phyloP scores from a whole-genome alignment of 2,329 filamentous ascomycete species.

The Xylariales sp. region DNA sequence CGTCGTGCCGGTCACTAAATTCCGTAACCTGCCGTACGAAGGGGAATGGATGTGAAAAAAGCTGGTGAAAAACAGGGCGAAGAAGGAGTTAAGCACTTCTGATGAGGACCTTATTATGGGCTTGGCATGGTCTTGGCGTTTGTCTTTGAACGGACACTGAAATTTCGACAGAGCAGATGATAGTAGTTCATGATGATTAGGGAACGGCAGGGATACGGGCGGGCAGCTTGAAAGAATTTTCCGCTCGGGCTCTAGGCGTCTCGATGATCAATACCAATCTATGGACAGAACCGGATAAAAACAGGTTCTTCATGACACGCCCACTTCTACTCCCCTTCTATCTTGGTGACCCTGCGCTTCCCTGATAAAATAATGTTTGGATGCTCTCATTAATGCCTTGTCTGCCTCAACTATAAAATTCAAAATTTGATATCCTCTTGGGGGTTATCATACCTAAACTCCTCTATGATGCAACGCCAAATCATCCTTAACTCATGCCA shows the following conservation, averaged over 20 bases:
- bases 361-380: no score
- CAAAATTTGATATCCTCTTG: no score
- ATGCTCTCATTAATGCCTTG: no score
- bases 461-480: no score
- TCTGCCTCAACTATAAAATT: no score
- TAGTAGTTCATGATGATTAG: no score
- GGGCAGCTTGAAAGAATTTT: not conserved
- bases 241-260: conserved; percentile 1
- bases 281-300: not conserved
- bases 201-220: conserved; percentile 3
- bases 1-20: conserved; percentile 62
- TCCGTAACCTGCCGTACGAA: conserved; percentile 1
- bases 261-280: conserved; percentile 3
- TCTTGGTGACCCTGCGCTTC: no score
- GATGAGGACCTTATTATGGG: conserved; percentile 5
- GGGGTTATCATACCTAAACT: no score
- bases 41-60: conserved; percentile 3
- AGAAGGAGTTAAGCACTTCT: no score
- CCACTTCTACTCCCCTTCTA: not conserved
- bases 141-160: not conserved
- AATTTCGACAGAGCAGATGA: conserved; percentile 4
- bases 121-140: conserved; percentile 4
- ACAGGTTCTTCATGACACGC: conserved; percentile 6
- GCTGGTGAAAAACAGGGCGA: no score
- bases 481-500: no score